Conservation (phyloP, 2,329 filamentous ascomycete genomes). For the Exserohilum rostratum region DNA sequence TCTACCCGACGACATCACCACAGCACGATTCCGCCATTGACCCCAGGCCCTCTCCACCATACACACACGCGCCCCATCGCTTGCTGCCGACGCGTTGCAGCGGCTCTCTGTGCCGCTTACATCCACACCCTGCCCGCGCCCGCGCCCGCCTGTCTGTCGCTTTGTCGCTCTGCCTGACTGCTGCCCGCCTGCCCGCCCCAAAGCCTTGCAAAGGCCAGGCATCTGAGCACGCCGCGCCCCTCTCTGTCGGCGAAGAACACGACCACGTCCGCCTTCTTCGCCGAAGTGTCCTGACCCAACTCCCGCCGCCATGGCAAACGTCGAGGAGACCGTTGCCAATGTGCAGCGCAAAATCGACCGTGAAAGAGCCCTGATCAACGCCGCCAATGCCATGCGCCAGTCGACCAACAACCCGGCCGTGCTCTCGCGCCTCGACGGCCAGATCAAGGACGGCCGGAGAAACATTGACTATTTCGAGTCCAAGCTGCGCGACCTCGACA, state of each 20-base stretch:
- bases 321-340: slow-evolving; percentile 72
- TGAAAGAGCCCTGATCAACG: slow-evolving; percentile 93
- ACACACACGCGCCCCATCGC: slow-evolving; percentile 7
- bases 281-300: slow-evolving; percentile 14
- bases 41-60: slow-evolving; percentile 13
- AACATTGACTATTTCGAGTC: slow-evolving; percentile 97
- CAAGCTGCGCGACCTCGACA: slow-evolving; percentile 83
- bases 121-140: slow-evolving; percentile 7
- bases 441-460: slow-evolving; percentile 89
- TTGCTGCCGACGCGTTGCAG: slow-evolving; percentile 14
- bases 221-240: slow-evolving; percentile 29
- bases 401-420: slow-evolving; percentile 94
- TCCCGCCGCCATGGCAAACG: slow-evolving; percentile 57
- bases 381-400: slow-evolving; percentile 91
- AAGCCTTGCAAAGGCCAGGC: slow-evolving; percentile 34
- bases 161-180: slow-evolving; percentile 16
- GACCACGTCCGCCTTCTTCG: slow-evolving; percentile 29
- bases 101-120: not conserved
- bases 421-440: slow-evolving; percentile 85
- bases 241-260: slow-evolving; percentile 34
- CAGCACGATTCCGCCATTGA: slow-evolving; percentile 26
- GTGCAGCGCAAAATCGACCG: slow-evolving; percentile 97
- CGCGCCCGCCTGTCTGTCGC: slow-evolving; percentile 15
- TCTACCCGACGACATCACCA: slow-evolving; percentile 34
- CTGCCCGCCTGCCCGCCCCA: slow-evolving; percentile 18